These are phyloP conservation scores for Fusarium sp. DNA, from an alignment of 2,329 filamentous ascomycete species.

Conservation along the genomic window DNA sequence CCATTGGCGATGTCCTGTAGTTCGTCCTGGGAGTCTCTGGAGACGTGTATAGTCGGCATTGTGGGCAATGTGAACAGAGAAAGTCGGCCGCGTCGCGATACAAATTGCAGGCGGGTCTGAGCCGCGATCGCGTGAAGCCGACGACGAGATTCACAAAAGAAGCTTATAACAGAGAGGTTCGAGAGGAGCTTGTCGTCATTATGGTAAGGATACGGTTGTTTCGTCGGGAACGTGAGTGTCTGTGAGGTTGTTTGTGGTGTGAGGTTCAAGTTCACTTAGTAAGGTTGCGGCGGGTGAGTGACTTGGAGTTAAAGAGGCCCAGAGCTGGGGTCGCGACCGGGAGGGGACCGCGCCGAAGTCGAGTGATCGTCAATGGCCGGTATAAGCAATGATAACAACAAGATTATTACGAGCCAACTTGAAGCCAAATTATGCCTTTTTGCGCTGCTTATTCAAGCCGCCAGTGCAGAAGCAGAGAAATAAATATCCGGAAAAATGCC, in stretches of 20 bases:
- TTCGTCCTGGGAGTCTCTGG: slow-evolving; percentile 57
- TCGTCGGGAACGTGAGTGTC: not conserved
- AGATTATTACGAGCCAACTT: not conserved
- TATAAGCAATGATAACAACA: not conserved
- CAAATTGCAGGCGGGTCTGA: slow-evolving; percentile 15
- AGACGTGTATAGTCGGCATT: slow-evolving; percentile 68
- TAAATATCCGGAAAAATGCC: not conserved
- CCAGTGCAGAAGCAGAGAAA: not conserved
- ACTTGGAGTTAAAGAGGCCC: slow-evolving; percentile 22
- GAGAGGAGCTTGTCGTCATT: slow-evolving; percentile 26
- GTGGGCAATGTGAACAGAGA: slow-evolving; percentile 35
- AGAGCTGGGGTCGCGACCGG: slow-evolving; percentile 29
- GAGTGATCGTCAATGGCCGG: not conserved
- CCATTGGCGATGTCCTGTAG: slow-evolving; percentile 72
- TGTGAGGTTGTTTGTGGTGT: slow-evolving; percentile 19
- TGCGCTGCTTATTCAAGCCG: not conserved
- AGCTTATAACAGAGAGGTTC: slow-evolving; percentile 10
- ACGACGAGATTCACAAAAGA: slow-evolving; percentile 9
- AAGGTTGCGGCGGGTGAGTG: slow-evolving; percentile 24
- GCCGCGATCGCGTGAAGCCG: slow-evolving; percentile 32
- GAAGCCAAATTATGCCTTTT: not conserved
- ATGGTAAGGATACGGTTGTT: slow-evolving; percentile 5
- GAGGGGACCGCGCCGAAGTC: slow-evolving; percentile 17
- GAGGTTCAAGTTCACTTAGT: slow-evolving; percentile 26
- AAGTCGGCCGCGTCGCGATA: slow-evolving; percentile 40